phyloP scores from a whole-genome alignment of 208 protist genomes.

The Endotrypanum monterogeii region DNA sequence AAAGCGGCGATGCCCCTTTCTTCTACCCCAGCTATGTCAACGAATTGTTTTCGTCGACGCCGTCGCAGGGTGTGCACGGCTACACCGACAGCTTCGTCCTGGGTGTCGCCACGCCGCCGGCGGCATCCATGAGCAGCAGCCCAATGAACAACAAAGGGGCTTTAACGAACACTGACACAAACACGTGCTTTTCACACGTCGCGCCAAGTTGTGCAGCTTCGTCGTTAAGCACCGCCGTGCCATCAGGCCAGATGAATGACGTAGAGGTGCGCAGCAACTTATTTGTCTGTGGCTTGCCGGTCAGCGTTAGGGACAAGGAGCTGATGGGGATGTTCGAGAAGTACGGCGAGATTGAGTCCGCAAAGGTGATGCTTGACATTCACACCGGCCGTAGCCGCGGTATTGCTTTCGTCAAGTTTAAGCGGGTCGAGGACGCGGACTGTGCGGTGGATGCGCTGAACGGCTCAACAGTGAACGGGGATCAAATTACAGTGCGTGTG shows the following conservation, averaged over 20 bases:
- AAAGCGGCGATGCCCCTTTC: conserved; percentile 18
- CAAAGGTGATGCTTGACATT: conserved; percentile 89
- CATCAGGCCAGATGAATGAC: conserved; percentile 21
- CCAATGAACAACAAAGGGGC: conserved; percentile 1
- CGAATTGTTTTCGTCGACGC: conserved; percentile 5
- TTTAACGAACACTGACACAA: not conserved
- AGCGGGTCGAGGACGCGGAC: conserved; percentile 39
- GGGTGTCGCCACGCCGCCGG: conserved; percentile 2
- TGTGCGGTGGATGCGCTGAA: conserved; percentile 50
- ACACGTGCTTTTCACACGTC: not conserved
- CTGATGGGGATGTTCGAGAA: conserved; percentile 46
- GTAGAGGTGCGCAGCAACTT: conserved; percentile 74
- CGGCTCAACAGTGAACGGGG: conserved; percentile 32
- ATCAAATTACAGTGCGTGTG: conserved; percentile 56
- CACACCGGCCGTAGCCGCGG: conserved; percentile 68
- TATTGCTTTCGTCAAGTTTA: conserved; percentile 82
- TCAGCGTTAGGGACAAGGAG: conserved; percentile 44
- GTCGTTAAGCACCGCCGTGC: not conserved
- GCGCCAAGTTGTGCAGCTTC: not conserved
- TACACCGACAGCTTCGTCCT: not conserved
- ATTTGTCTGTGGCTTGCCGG: conserved; percentile 64
- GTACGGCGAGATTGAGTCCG: conserved; percentile 61
- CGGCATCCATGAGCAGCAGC: not conserved
- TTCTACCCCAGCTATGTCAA: conserved; percentile 19
- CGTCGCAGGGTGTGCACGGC: not conserved